These are phyloP conservation scores for Sparassis latifolia DNA, from an alignment of 1,284 basidiomycete species.

Conservation along the genomic window DNA sequence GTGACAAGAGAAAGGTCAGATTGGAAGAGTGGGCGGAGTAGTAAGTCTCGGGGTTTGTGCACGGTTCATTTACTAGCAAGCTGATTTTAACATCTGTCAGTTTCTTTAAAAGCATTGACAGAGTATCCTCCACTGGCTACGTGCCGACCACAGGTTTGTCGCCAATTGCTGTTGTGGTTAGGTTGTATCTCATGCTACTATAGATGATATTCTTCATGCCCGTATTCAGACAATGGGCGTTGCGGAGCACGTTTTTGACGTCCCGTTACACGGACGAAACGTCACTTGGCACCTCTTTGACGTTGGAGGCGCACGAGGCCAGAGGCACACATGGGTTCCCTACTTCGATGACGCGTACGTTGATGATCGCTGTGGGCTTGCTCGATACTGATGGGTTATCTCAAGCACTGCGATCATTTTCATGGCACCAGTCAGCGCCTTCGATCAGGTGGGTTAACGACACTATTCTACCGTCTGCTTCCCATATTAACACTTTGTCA, in stretches of 20 bases:
- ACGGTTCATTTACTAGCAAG: background rate
- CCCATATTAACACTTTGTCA: too few species aligned
- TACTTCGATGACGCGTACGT: constrained; percentile 72
- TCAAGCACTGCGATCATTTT: constrained; percentile 74
- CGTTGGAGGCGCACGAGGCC: constrained; percentile 78
- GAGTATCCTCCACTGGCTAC: constrained; percentile 62
- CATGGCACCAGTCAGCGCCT: constrained; percentile 80
- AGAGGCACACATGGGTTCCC: constrained; percentile 75
- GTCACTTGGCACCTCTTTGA: constrained; percentile 79
- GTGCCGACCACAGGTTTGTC: constrained; percentile 61
- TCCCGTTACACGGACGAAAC: constrained; percentile 66
- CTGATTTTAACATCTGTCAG: constrained; percentile 29
- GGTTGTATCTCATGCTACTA: constrained; percentile 1
- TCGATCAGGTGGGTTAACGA: constrained; percentile 58
- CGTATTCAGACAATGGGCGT: constrained; percentile 83
- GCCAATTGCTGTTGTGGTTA: background rate
- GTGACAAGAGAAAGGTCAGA: constrained; percentile 61
- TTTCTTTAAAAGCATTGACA: constrained; percentile 65
- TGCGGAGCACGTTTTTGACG: constrained; percentile 68
- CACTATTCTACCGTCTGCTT: background rate
- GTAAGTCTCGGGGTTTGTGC: constrained; percentile 37
- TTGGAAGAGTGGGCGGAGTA: constrained; percentile 81
- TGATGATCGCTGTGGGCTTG: background rate
- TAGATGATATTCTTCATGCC: constrained; percentile 79
- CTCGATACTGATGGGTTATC: background rate